These are phyloP conservation scores for Chlamydomonas asymmetrica DNA, from an alignment of 139 green algal genomes.

Conservation along the genomic window DNA sequence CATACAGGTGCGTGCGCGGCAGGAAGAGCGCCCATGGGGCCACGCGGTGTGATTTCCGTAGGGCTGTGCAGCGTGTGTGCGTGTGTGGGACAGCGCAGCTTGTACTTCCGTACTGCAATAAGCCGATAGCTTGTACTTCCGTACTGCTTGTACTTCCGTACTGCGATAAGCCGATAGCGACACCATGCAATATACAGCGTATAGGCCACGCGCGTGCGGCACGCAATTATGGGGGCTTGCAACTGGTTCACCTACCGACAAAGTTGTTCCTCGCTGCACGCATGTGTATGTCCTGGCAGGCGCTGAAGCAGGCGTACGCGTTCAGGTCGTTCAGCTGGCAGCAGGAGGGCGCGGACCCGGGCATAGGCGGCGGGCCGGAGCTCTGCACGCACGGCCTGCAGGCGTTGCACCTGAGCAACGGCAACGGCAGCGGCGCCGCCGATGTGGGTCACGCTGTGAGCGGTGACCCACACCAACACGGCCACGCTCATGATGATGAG, in stretches of 20 bases:
- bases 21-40: too few species aligned
- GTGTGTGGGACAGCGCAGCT: too few species aligned
- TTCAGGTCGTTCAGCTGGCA: constrained; percentile 37
- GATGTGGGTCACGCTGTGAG: not conserved
- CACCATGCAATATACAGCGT: not conserved
- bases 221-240: not conserved
- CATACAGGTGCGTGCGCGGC: too few species aligned
- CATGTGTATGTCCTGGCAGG: constrained; percentile 15
- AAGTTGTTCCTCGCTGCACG: not conserved
- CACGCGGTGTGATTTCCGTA: too few species aligned
- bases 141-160: not conserved
- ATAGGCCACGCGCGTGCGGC: not conserved
- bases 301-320: constrained; percentile 27
- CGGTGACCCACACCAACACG: not conserved
- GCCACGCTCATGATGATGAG: not conserved
- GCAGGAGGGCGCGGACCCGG: not conserved
- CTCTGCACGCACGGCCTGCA: not conserved
- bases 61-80: too few species aligned
- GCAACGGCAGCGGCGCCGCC: not conserved
- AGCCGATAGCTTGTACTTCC: too few species aligned
- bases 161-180: not conserved
- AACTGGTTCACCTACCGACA: not conserved
- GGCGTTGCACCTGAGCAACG: not conserved
- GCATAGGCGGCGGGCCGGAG: too few species aligned
- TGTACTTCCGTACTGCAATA: not conserved